These are phyloP conservation scores for Tuber borchii DNA, from an alignment of 495 filamentous ascomycete species.

Conservation along the genomic window DNA sequence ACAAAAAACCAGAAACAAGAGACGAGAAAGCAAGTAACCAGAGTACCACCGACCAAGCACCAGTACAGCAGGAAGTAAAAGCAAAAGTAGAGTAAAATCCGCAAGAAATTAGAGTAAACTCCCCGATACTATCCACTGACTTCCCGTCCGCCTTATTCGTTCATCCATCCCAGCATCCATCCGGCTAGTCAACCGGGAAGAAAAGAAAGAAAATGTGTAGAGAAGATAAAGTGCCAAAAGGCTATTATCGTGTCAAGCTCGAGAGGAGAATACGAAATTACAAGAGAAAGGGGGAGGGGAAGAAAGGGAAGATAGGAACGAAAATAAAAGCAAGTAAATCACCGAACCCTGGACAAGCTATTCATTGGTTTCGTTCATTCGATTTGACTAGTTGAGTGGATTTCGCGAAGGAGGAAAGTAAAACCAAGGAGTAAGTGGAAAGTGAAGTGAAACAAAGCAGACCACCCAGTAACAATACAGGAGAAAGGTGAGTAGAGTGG, in stretches of 20 bases:
- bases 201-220: neutral
- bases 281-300: neutral
- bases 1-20: constrained; percentile 3
- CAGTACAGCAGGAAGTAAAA: neutral
- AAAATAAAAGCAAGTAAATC: neutral
- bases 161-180: neutral
- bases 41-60: constrained; percentile 4
- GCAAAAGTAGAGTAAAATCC: neutral
- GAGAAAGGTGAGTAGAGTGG: neutral
- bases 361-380: neutral
- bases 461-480: neutral
- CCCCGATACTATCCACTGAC: neutral
- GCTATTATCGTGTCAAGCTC: neutral
- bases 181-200: neutral
- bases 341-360: neutral
- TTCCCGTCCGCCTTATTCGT: neutral
- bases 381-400: neutral
- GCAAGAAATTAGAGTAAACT: neutral
- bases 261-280: neutral
- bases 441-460: neutral
- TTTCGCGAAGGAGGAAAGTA: neutral
- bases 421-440: neutral
- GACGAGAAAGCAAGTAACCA: neutral
- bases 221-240: neutral
- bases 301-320: neutral